These are phyloP conservation scores for Stromatinia cepivora DNA, from an alignment of 2,329 filamentous ascomycete species.

Conservation along the genomic window DNA sequence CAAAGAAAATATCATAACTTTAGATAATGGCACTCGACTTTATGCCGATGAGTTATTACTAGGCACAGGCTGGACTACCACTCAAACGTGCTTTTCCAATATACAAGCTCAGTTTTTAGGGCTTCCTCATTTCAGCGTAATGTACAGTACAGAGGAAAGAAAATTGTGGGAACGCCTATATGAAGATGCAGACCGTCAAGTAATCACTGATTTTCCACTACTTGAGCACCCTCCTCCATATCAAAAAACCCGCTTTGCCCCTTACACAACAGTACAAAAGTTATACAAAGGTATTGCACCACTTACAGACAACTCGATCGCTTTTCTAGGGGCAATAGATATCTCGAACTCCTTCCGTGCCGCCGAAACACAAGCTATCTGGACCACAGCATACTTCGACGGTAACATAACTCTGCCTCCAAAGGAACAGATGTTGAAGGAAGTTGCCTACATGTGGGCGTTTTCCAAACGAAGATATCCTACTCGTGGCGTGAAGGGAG, in stretches of 20 bases:
- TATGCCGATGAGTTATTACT: slow-evolving; percentile 2
- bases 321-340: slow-evolving; percentile 20
- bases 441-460: slow-evolving; percentile 18
- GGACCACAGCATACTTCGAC: slow-evolving; percentile 26
- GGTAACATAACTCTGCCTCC: slow-evolving; percentile 12
- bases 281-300: slow-evolving; percentile 26
- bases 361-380: slow-evolving; percentile 26
- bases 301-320: slow-evolving; percentile 19
- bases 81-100: background rate
- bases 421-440: slow-evolving; percentile 14
- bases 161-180: slow-evolving; percentile 33
- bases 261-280: slow-evolving; percentile 19
- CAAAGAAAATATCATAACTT: background rate
- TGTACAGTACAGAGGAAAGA: background rate
- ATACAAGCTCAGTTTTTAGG: background rate
- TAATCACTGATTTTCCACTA: slow-evolving; percentile 17
- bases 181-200: slow-evolving; percentile 19
- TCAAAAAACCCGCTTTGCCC: background rate
- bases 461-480: slow-evolving; percentile 24
- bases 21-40: background rate
- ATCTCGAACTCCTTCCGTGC: slow-evolving; percentile 23
- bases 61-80: slow-evolving; percentile 8
- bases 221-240: slow-evolving; percentile 22
- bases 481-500: slow-evolving; percentile 11
- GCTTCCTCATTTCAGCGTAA: background rate